phyloP scores from a whole-genome alignment of 2,329 filamentous ascomycete genomes.

The Mycocentrospora acerina region DNA sequence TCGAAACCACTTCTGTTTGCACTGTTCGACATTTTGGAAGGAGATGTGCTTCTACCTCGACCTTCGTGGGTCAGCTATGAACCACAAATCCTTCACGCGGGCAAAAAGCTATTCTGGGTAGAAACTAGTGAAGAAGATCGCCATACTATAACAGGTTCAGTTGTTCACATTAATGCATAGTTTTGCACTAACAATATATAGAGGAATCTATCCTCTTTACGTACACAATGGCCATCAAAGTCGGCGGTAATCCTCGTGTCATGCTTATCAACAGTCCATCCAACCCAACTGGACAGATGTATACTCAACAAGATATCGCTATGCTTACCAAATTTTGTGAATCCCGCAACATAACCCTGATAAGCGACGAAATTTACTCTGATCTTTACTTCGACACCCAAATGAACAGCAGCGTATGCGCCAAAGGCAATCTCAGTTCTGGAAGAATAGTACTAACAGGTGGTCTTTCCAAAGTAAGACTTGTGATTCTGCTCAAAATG shows the following conservation, averaged over 20 bases:
- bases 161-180: not conserved
- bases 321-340: conserved; percentile 1
- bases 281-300: conserved; percentile 4
- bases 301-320: not conserved
- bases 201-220: not conserved
- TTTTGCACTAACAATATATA: not conserved
- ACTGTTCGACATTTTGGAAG: conserved; percentile 3
- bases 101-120: conserved; percentile 5
- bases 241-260: not conserved
- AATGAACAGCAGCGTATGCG: not conserved
- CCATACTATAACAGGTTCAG: conserved; percentile 3
- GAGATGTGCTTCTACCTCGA: conserved; percentile 4
- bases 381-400: not conserved
- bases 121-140: conserved; percentile 4
- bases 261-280: conserved; percentile 7
- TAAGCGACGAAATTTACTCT: conserved; percentile 6
- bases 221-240: not conserved
- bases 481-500: not conserved
- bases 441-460: not conserved
- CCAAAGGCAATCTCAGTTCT: too few species aligned
- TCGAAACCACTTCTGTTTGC: conserved; percentile 6
- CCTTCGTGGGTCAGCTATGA: conserved; percentile 9
- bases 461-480: conserved; percentile 3
- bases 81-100: conserved; percentile 5
- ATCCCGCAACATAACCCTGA: not conserved